Conservation (phyloP, 768 basidiomycete species). For the Naganishia friedmannii region DNA sequence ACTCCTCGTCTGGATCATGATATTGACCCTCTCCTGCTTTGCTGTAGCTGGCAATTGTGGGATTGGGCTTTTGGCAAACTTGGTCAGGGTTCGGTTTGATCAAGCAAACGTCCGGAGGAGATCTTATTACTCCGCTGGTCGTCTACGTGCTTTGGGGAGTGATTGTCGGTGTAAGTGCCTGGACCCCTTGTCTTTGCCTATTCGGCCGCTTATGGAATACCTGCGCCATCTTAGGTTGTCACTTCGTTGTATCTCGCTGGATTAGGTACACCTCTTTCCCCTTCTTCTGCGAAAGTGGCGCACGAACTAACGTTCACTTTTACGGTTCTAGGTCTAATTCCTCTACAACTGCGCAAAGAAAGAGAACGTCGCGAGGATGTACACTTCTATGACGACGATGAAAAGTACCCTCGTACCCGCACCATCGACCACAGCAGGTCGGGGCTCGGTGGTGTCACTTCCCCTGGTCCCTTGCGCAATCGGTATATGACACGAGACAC, state of each 20-base stretch:
- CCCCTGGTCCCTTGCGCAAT: background rate
- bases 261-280: background rate
- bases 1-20: background rate
- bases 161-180: constrained; percentile 11
- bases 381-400: background rate
- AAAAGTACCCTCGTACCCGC: background rate
- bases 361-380: background rate
- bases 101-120: background rate
- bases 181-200: background rate
- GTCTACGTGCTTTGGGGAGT: constrained; percentile 19
- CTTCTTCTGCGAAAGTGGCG: background rate
- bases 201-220: background rate
- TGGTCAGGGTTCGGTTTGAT: constrained; percentile 11
- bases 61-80: constrained; percentile 11
- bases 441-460: background rate
- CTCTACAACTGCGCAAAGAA: constrained; percentile 6
- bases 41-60: background rate
- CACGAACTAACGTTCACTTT: background rate
- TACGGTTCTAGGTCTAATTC: background rate
- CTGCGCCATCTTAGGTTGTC: background rate
- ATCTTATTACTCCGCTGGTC: background rate
- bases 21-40: background rate
- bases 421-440: background rate
- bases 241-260: constrained; percentile 4
- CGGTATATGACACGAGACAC: background rate